Base-by-base conservation (phyloP, 306 rosid genomes). In the Geum urbanum region DNA sequence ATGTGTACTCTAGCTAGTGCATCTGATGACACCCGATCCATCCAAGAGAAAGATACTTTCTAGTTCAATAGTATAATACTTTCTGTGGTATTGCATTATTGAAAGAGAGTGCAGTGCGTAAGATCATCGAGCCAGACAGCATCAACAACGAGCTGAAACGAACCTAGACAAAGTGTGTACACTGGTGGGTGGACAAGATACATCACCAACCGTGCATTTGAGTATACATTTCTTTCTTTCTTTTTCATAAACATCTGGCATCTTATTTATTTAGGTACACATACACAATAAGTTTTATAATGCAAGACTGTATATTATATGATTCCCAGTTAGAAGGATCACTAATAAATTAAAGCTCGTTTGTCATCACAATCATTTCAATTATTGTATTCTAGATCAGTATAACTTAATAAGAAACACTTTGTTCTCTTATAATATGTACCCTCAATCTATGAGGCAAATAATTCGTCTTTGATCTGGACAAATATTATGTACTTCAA, bases 151-250 rank as follows among this genome's bases (percentile, higher is more conserved):
- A 61, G 61, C 16, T 66, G 45, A 55, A 27, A 65, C 49, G 60
- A 55, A 74, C 49, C 9, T 74, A 37, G 66, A 65, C 72, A 65
- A 10, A 62, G 60, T 47, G 60, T 47, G 46, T 27, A 63, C 6
- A 54, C 65, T 16, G 55, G 46, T 67, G 69, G 52, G 66, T 37
- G 78, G 48, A 48, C 78, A 40, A 39, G 19, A n/a, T 52, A 75
- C 62, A 35, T 35, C 52, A 53, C 63, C 71, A 22, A 52, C 46
- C 52, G 7, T 40, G 22, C 43, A 58, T 58, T 56, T 58, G 10
- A 58, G 44, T 53, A 9, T 4, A 2, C 20, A 7, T 37, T 74
- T 64, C 55, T 66, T 37, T 64, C 55, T 66, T 37, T 44, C 57
- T 16, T 46, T 32, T 22, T 44, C 74, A 22, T 57, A 12, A 4